phyloP scores from a whole-genome alignment of 768 basidiomycete genomes.

The Asterophora lycoperdoides region DNA sequence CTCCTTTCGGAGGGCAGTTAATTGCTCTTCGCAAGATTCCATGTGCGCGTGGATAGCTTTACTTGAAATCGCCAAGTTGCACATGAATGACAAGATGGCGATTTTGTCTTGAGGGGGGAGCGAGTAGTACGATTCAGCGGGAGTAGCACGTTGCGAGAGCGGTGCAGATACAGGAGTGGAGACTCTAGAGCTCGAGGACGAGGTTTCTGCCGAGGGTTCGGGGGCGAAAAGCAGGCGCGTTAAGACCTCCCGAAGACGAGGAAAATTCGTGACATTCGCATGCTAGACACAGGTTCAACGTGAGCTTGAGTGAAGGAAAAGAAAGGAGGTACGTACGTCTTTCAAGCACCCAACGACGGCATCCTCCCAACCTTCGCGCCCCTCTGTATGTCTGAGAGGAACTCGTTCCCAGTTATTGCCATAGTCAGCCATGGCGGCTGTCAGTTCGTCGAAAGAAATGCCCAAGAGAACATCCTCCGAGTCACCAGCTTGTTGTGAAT shows the following conservation, averaged over 20 bases:
- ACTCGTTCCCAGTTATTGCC: constrained; percentile 88
- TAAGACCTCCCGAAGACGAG: constrained; percentile 65
- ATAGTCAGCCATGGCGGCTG: constrained; percentile 66
- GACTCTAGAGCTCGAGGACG: constrained; percentile 42
- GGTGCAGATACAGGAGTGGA: constrained; percentile 41
- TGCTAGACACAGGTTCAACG: constrained; percentile 43
- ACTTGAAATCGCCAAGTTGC: constrained; percentile 85
- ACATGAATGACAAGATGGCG: constrained; percentile 82
- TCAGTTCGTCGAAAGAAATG: constrained; percentile 58
- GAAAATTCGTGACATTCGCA: constrained; percentile 68
- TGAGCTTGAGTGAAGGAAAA: not conserved
- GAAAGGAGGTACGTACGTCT: constrained; percentile 57
- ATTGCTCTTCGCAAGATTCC: constrained; percentile 83
- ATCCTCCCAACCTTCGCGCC: constrained; percentile 88
- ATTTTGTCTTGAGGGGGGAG: constrained; percentile 79
- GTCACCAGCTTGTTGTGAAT: constrained; percentile 36
- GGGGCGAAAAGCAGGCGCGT: constrained; percentile 72
- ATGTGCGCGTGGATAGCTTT: constrained; percentile 85
- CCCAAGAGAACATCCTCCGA: constrained; percentile 44
- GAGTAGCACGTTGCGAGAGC: constrained; percentile 45
- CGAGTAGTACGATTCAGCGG: constrained; percentile 66
- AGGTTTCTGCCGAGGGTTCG: constrained; percentile 41
- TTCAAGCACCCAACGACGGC: constrained; percentile 84
- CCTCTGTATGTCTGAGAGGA: constrained; percentile 66
- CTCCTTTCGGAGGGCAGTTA: constrained; percentile 92